A percentile compares a stretch with the other conserved stretches of the same genome.
phyloP scores from a whole-genome alignment of 1,284 basidiomycete genomes.

The Melampsora americana region DNA sequence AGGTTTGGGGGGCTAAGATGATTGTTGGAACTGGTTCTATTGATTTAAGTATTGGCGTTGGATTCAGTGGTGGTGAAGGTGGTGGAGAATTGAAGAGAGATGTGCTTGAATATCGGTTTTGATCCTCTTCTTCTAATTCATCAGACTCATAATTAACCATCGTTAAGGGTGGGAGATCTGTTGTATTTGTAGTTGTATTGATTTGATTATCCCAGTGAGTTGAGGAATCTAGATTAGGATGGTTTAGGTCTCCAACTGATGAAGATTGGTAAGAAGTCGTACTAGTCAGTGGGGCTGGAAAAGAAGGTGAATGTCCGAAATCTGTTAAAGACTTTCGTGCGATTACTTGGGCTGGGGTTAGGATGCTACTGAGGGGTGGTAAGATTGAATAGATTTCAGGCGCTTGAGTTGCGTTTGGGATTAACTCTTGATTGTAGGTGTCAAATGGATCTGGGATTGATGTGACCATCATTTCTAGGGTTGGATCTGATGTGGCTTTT shows the following conservation, averaged over 20 bases:
- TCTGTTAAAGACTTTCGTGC: background rate
- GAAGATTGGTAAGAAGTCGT: background rate
- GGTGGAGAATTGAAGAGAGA: background rate
- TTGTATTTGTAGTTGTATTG: background rate
- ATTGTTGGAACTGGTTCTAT: no score
- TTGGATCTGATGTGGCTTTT: constrained; percentile 54
- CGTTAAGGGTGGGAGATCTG: background rate
- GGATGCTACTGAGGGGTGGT: constrained; percentile 17
- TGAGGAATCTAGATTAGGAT: background rate
- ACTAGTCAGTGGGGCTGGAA: background rate
- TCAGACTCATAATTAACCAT: background rate
- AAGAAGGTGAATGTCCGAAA: constrained; percentile 8
- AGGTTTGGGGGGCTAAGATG: no score
- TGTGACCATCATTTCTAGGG: constrained; percentile 55
- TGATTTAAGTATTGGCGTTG: no score
- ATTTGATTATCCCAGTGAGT: background rate
- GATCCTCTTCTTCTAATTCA: background rate
- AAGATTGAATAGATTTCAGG: constrained; percentile 43
- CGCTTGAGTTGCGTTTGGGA: background rate
- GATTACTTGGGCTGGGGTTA: constrained; percentile 5
- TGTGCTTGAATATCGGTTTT: background rate
- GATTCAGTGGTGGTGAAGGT: background rate
- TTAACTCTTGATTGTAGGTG: constrained; percentile 48
- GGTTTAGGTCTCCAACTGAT: background rate
- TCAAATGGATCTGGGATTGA: constrained; percentile 56